phyloP scores from a whole-genome alignment of 139 green algal species.

The Picochlorum sp. region DNA sequence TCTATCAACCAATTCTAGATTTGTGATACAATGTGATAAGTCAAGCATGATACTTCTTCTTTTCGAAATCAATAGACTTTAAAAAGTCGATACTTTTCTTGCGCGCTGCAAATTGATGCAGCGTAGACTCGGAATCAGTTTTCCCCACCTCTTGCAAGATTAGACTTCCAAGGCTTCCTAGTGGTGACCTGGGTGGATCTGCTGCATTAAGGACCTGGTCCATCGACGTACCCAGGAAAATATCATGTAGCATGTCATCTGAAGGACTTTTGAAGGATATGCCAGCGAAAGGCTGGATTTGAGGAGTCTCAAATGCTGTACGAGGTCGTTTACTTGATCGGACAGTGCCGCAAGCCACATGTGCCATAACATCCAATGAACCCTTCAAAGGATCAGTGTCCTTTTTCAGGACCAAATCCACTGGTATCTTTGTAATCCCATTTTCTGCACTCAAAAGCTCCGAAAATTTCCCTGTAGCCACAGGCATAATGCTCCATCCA shows the following conservation, averaged over 20 bases:
- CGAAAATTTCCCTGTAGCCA: neutral
- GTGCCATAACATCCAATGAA: neutral
- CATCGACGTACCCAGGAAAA: too few relatives aligned
- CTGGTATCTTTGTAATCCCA: neutral
- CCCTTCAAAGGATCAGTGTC: neutral
- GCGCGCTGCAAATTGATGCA: neutral
- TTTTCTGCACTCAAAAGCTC: neutral
- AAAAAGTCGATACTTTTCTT: slow-evolving; percentile 1
- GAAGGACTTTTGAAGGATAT: too few relatives aligned
- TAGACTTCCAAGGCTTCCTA: neutral
- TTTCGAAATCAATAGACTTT: neutral
- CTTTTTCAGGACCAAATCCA: neutral
- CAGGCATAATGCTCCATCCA: slow-evolving; percentile 1
- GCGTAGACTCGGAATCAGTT: too few relatives aligned
- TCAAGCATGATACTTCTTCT: slow-evolving; percentile 2
- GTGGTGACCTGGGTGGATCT: neutral
- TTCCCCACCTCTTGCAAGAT: neutral
- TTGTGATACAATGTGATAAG: neutral
- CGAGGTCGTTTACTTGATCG: too few relatives aligned
- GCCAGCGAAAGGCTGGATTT: too few relatives aligned
- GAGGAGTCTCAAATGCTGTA: too few relatives aligned
- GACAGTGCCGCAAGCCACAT: neutral
- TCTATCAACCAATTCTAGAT: slow-evolving; percentile 21
- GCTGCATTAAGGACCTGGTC: neutral
- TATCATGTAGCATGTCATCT: too few relatives aligned